These are phyloP conservation scores for Saccharomyces hybrid DNA, from an alignment of 1,139 yeast genomes.

Conservation along the genomic window DNA sequence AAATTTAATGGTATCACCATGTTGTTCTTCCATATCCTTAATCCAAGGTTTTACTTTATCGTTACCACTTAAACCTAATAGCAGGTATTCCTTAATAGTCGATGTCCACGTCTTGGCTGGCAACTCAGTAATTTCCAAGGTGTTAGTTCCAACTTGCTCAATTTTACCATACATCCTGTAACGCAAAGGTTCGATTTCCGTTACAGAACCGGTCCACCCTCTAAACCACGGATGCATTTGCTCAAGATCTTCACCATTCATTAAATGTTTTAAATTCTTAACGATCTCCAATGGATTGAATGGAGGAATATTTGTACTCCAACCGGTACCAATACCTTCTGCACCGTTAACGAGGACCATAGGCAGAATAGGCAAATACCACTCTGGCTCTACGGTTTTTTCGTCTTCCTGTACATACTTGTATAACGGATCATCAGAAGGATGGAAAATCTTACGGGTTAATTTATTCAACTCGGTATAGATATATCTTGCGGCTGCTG, in stretches of 20 bases:
- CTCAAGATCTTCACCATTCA: conserved; percentile 62
- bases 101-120: conserved; percentile 93
- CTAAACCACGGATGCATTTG: conserved; percentile 92
- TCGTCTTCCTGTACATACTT: conserved; percentile 88
- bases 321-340: conserved; percentile 98
- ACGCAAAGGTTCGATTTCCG: conserved; percentile 54
- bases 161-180: conserved; percentile 73
- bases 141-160: conserved; percentile 71
- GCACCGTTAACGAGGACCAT: conserved; percentile 90
- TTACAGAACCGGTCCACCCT: conserved; percentile 88
- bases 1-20: conserved; percentile 72
- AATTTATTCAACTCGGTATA: conserved; percentile 75
- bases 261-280: conserved; percentile 58
- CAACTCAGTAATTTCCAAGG: conserved; percentile 82
- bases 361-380: conserved; percentile 90
- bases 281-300: conserved; percentile 84
- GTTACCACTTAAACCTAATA: conserved; percentile 64
- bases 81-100: conserved; percentile 74
- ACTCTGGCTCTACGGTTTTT: conserved; percentile 88
- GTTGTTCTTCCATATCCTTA: conserved; percentile 92
- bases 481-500: conserved; percentile 96
- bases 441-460: conserved; percentile 68
- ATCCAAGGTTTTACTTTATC: conserved; percentile 78
- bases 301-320: conserved; percentile 92
- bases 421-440: conserved; percentile 72